A percentile compares a stretch with the other conserved stretches of the same genome.
phyloP scores from a whole-genome alignment of 164 flowering plant genomes.

The Magnolia officinalis region DNA sequence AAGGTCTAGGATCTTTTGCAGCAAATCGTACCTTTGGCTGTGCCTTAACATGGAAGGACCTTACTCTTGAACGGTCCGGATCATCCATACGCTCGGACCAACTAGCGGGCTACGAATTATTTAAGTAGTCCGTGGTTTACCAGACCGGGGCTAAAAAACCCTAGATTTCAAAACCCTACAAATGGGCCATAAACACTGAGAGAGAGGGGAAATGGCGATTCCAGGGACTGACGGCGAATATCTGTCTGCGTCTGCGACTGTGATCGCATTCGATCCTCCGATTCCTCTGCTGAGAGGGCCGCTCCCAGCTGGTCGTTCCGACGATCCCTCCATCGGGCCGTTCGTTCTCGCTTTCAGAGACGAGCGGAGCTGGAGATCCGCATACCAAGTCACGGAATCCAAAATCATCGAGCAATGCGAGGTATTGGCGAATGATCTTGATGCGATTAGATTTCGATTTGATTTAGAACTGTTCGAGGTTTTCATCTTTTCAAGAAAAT shows the following conservation, averaged over 20 bases:
- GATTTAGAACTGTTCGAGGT: neutral
- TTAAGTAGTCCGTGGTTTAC: too few species aligned
- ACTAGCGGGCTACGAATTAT: too few species aligned
- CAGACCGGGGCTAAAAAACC: neutral
- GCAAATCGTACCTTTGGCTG: too few species aligned
- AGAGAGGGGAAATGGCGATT: constrained; percentile 8
- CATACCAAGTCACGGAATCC: constrained; percentile 14
- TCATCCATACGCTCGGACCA: too few species aligned
- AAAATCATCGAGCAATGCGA: constrained; percentile 25
- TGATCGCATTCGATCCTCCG: constrained; percentile 22
- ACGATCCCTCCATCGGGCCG: constrained; percentile 24
- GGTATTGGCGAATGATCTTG: constrained; percentile 6
- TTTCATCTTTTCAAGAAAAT: neutral
- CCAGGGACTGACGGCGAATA: constrained; percentile 7
- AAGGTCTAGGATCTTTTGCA: too few species aligned
- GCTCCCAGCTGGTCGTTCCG: constrained; percentile 18
- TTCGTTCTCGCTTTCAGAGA: constrained; percentile 32
- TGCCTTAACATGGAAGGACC: too few species aligned
- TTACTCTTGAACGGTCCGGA: too few species aligned
- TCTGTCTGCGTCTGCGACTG: constrained; percentile 25
- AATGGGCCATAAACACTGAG: neutral
- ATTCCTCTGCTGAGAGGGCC: constrained; percentile 24
- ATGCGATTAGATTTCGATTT: neutral
- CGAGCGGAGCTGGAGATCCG: constrained; percentile 20
- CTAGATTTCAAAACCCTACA: neutral